Conservation (phyloP, 2,329 filamentous ascomycete species). For the Fusarium secorum region DNA sequence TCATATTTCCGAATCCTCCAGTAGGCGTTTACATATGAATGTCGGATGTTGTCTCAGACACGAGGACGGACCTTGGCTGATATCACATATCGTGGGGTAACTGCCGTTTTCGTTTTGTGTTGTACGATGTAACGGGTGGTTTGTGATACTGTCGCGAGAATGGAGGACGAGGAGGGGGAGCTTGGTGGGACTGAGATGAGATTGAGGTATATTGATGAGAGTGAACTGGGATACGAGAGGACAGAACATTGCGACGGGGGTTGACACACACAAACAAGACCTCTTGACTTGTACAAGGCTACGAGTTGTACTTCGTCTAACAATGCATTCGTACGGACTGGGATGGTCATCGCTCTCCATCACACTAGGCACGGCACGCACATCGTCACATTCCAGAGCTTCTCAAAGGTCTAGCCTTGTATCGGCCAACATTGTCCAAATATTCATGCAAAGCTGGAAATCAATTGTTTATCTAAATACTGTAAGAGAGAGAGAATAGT, state of each 20-base stretch:
- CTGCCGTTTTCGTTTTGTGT: neutral
- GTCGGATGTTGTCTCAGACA: neutral
- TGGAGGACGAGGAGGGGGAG: neutral
- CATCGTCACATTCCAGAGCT: neutral
- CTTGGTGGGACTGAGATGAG: fast-evolving
- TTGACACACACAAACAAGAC: fast-evolving
- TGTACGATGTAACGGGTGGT: neutral
- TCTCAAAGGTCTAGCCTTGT: neutral
- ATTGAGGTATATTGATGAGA: no score
- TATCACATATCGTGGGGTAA: neutral
- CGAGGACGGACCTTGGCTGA: neutral
- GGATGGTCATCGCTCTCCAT: fast-evolving
- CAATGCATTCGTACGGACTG: no score
- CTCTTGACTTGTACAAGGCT: no score
- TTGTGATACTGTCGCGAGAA: neutral
- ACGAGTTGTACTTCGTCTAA: fast-evolving
- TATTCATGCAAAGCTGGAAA: neutral
- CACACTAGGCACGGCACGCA: neutral
- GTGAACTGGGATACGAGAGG: fast-evolving
- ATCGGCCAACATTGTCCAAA: no score
- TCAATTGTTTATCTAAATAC: neutral
- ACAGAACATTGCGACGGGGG: neutral
- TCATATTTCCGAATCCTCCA: neutral
- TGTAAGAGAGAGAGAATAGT: fast-evolving
- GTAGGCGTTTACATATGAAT: neutral